Evolutionary conservation across 176 grass and related monocot species (phyloP).

Genomic region (Cocos nucifera): DNA sequence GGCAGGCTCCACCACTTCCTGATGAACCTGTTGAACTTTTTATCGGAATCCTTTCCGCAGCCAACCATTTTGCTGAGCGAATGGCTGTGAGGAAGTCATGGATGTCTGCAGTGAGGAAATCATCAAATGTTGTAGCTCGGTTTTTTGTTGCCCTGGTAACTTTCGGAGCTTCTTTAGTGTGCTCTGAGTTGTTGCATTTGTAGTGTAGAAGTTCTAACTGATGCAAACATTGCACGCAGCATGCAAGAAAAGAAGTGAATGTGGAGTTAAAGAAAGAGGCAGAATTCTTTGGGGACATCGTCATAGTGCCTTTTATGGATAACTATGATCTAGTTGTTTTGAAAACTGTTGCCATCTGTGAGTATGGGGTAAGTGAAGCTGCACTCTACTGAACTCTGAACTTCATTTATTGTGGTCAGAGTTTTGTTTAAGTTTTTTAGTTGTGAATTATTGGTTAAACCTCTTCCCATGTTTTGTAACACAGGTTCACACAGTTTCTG

Average conservation of each 20-base stretch:
- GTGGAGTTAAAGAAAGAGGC: slow-evolving; percentile 77
- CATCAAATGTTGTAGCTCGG: slow-evolving; percentile 51
- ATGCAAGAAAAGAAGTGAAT: slow-evolving; percentile 80
- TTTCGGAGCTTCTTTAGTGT: slow-evolving; percentile 8
- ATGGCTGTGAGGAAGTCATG: slow-evolving; percentile 95
- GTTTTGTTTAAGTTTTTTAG: not conserved
- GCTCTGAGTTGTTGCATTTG: not conserved
- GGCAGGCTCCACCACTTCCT: slow-evolving; percentile 64
- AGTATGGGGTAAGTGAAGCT: slow-evolving; percentile 73
- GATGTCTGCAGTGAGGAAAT: slow-evolving; percentile 63
- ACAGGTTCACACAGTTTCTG: slow-evolving; percentile 61
- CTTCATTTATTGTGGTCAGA: not conserved
- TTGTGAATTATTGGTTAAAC: not conserved
- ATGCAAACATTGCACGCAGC: slow-evolving; percentile 31
- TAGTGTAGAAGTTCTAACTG: not conserved
- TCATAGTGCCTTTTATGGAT: slow-evolving; percentile 91
- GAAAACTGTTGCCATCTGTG: slow-evolving; percentile 90
- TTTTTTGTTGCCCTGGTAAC: slow-evolving; percentile 98
- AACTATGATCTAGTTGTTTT: slow-evolving; percentile 95
- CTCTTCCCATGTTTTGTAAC: not conserved
- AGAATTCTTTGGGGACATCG: slow-evolving; percentile 86
- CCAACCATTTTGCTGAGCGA: slow-evolving; percentile 95
- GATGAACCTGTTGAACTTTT: slow-evolving; percentile 63
- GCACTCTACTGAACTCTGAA: not conserved
- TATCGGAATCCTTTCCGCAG: slow-evolving; percentile 91